Conservation (phyloP, 768 basidiomycete species). For the Solioccasus polychromus region DNA sequence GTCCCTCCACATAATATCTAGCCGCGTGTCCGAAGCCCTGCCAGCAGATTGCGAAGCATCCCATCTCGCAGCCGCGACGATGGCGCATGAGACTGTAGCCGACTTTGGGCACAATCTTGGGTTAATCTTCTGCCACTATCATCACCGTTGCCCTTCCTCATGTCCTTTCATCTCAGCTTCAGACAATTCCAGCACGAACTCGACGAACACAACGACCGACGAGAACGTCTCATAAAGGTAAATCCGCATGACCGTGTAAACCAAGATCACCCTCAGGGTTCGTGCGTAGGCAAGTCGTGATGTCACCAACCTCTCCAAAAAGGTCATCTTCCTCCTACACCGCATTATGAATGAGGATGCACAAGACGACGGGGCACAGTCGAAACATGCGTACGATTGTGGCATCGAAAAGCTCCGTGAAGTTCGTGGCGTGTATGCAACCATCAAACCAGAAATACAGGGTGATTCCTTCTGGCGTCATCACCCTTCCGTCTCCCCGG, state of each 20-base stretch:
- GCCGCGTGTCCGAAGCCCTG: slow-evolving; percentile 42
- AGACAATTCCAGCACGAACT: slow-evolving; percentile 64
- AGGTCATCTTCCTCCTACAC: slow-evolving; percentile 90
- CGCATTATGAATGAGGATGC: slow-evolving; percentile 53
- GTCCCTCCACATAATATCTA: slow-evolving; percentile 71
- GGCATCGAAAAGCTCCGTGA: slow-evolving; percentile 63
- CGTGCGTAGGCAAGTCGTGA: slow-evolving; percentile 69
- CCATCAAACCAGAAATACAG: slow-evolving; percentile 57
- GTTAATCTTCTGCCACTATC: too few species aligned
- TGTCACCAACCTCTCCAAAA: slow-evolving; percentile 89
- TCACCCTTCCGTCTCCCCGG: slow-evolving; percentile 69
- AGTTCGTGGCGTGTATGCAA: slow-evolving; percentile 61
- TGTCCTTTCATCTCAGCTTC: slow-evolving; percentile 39
- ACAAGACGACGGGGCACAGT: slow-evolving; percentile 23
- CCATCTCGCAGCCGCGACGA: slow-evolving; percentile 54
- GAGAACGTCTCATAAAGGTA: slow-evolving; percentile 91
- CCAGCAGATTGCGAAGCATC: slow-evolving; percentile 12
- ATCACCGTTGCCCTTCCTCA: background rate
- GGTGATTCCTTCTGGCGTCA: slow-evolving; percentile 78
- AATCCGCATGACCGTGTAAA: slow-evolving; percentile 5
- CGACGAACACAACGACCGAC: slow-evolving; percentile 81
- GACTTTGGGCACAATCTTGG: slow-evolving; percentile 55
- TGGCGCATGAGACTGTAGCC: slow-evolving; percentile 80
- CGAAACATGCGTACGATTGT: slow-evolving; percentile 45
- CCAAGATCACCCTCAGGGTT: background rate